Percentiles rank a stretch among this genome's conserved stretches.
Evolutionary conservation across 108 stramenopile genomes (phyloP).

Genomic region (Skeletonema grethae): DNA sequence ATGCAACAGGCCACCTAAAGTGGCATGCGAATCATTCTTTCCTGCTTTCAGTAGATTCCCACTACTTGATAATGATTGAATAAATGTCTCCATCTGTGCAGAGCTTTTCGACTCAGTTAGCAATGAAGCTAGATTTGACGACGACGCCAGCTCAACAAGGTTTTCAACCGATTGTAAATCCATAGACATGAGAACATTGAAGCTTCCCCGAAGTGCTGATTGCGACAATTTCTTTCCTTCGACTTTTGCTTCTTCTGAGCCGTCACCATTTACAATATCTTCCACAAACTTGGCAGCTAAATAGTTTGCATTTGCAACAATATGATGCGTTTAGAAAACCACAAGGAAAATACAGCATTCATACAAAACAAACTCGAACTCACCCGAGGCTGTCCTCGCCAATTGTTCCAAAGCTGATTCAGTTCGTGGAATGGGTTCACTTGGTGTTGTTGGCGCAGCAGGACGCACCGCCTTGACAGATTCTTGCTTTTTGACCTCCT

Average conservation of each 20-base stretch:
- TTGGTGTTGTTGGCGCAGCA: constrained; percentile 51
- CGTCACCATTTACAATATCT: constrained; percentile 64
- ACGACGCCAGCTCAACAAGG: constrained; percentile 64
- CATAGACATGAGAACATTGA: constrained; percentile 87
- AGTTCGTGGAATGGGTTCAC: background rate
- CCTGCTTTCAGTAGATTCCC: constrained; percentile 22
- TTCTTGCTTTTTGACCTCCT: constrained; percentile 16
- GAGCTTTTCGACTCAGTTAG: constrained; percentile 26
- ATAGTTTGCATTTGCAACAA: background rate
- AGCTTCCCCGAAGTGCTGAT: constrained; percentile 71
- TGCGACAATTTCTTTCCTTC: constrained; percentile 54
- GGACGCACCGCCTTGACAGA: constrained; percentile 13
- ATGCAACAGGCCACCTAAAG: constrained; percentile 8
- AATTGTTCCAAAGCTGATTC: constrained; percentile 46
- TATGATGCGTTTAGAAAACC: background rate
- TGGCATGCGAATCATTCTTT: constrained; percentile 2
- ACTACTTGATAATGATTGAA: constrained; percentile 60
- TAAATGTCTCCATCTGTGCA: constrained; percentile 70
- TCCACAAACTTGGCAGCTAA: constrained; percentile 52
- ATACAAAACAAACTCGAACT: constrained; percentile 6
- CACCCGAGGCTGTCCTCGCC: constrained; percentile 70
- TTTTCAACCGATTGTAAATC: constrained; percentile 90
- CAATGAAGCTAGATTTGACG: constrained; percentile 29
- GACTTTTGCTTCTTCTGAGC: constrained; percentile 48
- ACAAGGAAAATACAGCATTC: background rate